phyloP scores from a whole-genome alignment of 1,284 basidiomycete genomes.

The Retiboletus flavoniger region DNA sequence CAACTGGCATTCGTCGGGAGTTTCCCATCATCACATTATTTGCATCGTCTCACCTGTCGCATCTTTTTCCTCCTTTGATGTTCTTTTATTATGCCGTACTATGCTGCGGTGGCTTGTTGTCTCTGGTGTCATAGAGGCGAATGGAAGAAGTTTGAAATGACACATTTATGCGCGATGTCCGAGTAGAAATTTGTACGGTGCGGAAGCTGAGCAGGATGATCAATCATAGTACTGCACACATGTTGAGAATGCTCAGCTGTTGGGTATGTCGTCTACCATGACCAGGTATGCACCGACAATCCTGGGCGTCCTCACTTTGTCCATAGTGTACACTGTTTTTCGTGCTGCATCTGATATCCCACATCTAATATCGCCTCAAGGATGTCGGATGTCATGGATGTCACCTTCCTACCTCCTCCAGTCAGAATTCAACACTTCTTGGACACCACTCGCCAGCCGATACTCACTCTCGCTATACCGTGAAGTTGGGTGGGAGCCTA shows the following conservation, averaged over 20 bases:
- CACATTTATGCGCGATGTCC: neutral
- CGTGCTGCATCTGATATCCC: slow-evolving; percentile 42
- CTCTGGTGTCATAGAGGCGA: slow-evolving; percentile 34
- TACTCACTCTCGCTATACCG: slow-evolving; percentile 91
- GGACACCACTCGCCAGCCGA: slow-evolving; percentile 68
- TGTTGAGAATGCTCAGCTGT: neutral
- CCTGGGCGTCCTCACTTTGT: slow-evolving; percentile 29
- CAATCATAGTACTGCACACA: too few species aligned
- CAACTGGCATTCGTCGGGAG: slow-evolving; percentile 13
- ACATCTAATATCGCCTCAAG: slow-evolving; percentile 65
- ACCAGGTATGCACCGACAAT: slow-evolving; percentile 8
- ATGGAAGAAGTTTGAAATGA: slow-evolving; percentile 33
- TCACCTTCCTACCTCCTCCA: slow-evolving; percentile 84
- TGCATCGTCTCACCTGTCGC: slow-evolving; percentile 37
- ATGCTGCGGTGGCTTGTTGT: slow-evolving; percentile 32
- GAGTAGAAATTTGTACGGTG: neutral
- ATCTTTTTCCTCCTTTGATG: slow-evolving; percentile 30
- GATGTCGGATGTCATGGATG: slow-evolving; percentile 99
- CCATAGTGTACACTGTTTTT: slow-evolving; percentile 38
- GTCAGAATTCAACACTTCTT: slow-evolving; percentile 55
- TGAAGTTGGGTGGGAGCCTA: slow-evolving; percentile 81
- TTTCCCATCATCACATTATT: slow-evolving; percentile 30
- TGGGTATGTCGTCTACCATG: slow-evolving; percentile 9
- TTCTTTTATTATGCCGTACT: slow-evolving; percentile 39
- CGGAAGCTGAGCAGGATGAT: too few species aligned